Conservation (phyloP, 805 yeast genomes). For the Nakazawaea anatomiae region DNA sequence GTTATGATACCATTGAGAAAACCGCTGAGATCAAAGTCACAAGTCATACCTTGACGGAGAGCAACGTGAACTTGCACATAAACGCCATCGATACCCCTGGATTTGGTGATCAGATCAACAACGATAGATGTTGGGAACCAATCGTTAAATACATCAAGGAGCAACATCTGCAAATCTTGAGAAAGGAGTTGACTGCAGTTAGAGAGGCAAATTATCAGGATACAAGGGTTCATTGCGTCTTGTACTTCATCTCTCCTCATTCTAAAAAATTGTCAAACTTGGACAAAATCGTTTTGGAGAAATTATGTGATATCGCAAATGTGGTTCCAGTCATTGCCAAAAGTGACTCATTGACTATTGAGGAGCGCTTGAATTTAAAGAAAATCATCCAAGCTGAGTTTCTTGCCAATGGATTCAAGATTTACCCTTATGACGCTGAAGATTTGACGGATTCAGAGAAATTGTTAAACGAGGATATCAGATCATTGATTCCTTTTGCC, state of each 20-base stretch:
- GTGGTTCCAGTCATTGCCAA: slow-evolving; percentile 96
- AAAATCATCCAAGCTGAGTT: slow-evolving; percentile 73
- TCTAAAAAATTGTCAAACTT: slow-evolving; percentile 79
- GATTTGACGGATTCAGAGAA: slow-evolving; percentile 66
- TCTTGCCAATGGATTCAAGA: slow-evolving; percentile 59
- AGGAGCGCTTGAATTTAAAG: slow-evolving; percentile 79
- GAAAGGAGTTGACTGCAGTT: slow-evolving; percentile 92
- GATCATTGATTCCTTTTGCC: slow-evolving; percentile 85
- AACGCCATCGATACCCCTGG: slow-evolving; percentile 97
- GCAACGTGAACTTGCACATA: slow-evolving; percentile 78
- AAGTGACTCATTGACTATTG: slow-evolving; percentile 81
- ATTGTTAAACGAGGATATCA: slow-evolving; percentile 68
- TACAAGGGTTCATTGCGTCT: slow-evolving; percentile 88
- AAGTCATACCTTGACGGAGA: slow-evolving; percentile 70
- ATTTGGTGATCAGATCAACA: slow-evolving; percentile 94
- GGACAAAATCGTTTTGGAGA: slow-evolving; percentile 77
- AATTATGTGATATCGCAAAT: slow-evolving; percentile 83
- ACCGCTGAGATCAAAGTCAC: slow-evolving; percentile 80
- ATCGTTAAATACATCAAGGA: slow-evolving; percentile 90
- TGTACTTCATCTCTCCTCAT: slow-evolving; percentile 87
- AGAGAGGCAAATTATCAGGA: slow-evolving; percentile 80
- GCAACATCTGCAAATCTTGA: slow-evolving; percentile 84
- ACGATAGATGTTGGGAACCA: slow-evolving; percentile 96
- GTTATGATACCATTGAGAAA: slow-evolving; percentile 70
- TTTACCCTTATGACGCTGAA: slow-evolving; percentile 78